Conservation (phyloP, 108 stramenopile genomes). For the Pseudonitzschia pungens region DNA sequence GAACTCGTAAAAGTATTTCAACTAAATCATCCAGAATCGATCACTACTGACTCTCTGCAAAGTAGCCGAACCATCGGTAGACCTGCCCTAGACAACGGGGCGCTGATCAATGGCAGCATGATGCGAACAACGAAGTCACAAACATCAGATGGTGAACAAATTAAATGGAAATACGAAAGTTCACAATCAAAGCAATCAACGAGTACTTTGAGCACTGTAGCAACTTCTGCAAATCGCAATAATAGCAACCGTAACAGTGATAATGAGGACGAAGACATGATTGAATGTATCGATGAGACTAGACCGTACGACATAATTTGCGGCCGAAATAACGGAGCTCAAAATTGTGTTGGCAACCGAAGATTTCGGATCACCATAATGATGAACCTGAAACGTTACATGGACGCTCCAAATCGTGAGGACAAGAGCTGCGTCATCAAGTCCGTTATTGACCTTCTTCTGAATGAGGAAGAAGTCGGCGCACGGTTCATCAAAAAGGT, state of each 20-base stretch:
- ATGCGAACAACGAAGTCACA: neutral
- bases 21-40: neutral
- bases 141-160: too few species aligned
- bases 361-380: conserved; percentile 36
- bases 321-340: conserved; percentile 26
- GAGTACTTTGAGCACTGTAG: neutral
- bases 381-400: conserved; percentile 26
- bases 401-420: conserved; percentile 9
- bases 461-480: conserved; percentile 21
- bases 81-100: neutral
- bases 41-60: neutral
- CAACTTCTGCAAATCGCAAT: neutral
- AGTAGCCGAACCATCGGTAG: neutral
- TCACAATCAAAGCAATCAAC: neutral
- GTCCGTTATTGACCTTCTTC: conserved; percentile 17
- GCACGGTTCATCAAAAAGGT: conserved; percentile 32
- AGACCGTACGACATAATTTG: conserved; percentile 44
- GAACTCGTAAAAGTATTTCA: neutral
- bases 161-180: too few species aligned
- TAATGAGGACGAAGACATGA: neutral
- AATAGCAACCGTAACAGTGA: neutral
- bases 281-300: conserved; percentile 1
- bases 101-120: neutral
- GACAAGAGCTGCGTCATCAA: conserved; percentile 29
- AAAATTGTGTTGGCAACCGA: conserved; percentile 44